Evolutionary conservation across 2,329 filamentous ascomycete genomes (phyloP).

Genomic region (Aspergillus viridinutans): DNA sequence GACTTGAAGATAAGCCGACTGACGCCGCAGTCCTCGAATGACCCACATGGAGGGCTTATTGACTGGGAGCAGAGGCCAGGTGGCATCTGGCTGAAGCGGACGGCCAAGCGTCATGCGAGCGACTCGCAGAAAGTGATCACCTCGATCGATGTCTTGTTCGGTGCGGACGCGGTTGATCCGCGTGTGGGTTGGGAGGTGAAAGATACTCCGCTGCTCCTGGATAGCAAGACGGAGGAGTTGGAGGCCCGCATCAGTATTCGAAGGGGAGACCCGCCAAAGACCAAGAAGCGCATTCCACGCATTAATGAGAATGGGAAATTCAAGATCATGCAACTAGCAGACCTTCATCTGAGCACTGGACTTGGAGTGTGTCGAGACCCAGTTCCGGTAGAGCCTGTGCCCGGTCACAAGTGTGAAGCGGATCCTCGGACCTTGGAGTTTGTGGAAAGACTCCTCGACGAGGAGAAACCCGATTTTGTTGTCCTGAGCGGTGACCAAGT

Average conservation of each 20-base stretch:
- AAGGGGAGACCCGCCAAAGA: constrained; percentile 62
- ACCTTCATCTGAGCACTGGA: constrained; percentile 89
- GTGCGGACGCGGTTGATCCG: constrained; percentile 85
- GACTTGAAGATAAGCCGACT: constrained; percentile 71
- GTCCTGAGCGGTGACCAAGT: constrained; percentile 92
- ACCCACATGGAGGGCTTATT: constrained; percentile 53
- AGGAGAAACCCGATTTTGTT: constrained; percentile 90
- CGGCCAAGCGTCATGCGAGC: constrained; percentile 65
- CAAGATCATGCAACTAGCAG: constrained; percentile 96
- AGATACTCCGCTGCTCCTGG: constrained; percentile 68
- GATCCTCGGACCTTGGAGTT: constrained; percentile 91
- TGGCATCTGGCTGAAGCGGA: constrained; percentile 79
- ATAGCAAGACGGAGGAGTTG: constrained; percentile 56
- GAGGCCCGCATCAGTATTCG: constrained; percentile 74
- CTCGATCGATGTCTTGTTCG: constrained; percentile 80
- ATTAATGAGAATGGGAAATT: constrained; percentile 88
- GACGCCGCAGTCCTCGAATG: constrained; percentile 59
- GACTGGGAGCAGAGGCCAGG: constrained; percentile 73
- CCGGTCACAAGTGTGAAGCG: constrained; percentile 74
- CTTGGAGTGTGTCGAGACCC: constrained; percentile 80
- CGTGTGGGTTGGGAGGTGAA: constrained; percentile 78
- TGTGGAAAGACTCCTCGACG: constrained; percentile 74
- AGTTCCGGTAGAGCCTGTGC: constrained; percentile 67
- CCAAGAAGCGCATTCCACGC: constrained; percentile 66
- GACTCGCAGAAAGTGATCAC: constrained; percentile 73